A percentile compares a stretch with the other conserved stretches of the same genome.
These are phyloP conservation scores for Ceratocystis variospora DNA, from an alignment of 2,329 filamentous ascomycete species.

Conservation along the genomic window DNA sequence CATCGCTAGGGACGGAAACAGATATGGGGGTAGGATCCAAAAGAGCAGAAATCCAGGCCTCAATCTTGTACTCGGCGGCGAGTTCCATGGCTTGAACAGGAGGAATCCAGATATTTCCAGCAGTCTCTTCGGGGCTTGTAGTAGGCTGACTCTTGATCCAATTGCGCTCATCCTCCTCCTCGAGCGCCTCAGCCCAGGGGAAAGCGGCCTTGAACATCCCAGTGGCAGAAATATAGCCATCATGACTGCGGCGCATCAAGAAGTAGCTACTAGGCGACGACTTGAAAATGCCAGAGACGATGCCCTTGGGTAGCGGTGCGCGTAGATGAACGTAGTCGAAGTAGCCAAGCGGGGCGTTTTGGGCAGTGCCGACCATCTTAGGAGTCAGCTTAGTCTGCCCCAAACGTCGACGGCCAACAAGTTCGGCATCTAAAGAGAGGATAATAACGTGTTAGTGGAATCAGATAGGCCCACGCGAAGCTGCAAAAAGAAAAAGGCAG, in stretches of 20 bases:
- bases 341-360: conserved; percentile 60
- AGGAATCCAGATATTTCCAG: conserved; percentile 92
- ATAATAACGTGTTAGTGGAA: conserved; percentile 7
- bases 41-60: conserved; percentile 80
- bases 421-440: conserved; percentile 45
- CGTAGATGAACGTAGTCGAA: conserved; percentile 96
- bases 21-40: conserved; percentile 73
- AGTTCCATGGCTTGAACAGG: conserved; percentile 67
- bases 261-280: conserved; percentile 87
- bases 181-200: conserved; percentile 56
- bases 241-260: conserved; percentile 78
- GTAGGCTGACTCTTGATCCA: conserved; percentile 73
- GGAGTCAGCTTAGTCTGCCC: conserved; percentile 84
- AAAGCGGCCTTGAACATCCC: conserved; percentile 91
- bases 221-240: conserved; percentile 72
- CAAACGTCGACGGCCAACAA: conserved; percentile 72
- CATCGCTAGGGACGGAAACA: conserved; percentile 38
- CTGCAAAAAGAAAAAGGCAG: background rate
- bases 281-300: conserved; percentile 86
- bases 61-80: conserved; percentile 75
- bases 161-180: conserved; percentile 63
- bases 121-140: conserved; percentile 81
- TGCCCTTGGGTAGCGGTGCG: conserved; percentile 80
- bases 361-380: conserved; percentile 62
- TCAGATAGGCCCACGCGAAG: no score